Percentiles rank a stretch among this genome's conserved stretches.
These are phyloP conservation scores for Notholithocarpus densiflorus DNA, from an alignment of 306 rosid genomes.

Conservation along the genomic window DNA sequence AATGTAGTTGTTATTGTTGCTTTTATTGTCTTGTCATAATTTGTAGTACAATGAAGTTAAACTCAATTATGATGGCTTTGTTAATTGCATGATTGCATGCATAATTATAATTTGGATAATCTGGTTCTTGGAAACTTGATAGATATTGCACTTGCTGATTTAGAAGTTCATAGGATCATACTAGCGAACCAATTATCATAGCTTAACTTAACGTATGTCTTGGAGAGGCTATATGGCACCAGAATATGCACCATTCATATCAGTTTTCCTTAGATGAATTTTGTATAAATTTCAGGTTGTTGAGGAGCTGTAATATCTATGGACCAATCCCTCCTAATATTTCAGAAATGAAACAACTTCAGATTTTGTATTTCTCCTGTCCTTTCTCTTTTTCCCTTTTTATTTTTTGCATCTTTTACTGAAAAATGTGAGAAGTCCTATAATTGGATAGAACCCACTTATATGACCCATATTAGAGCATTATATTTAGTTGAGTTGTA, in stretches of 20 bases:
- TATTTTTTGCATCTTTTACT: too few species aligned
- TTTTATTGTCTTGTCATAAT: too few species aligned
- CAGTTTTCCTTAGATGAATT: not conserved
- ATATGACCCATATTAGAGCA: too few species aligned
- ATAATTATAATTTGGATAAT: too few species aligned
- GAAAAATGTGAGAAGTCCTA: too few species aligned
- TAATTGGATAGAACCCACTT: too few species aligned
- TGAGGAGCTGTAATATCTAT: conserved; percentile 25
- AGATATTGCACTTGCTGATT: not conserved
- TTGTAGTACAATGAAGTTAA: too few species aligned
- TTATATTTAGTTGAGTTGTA: too few species aligned
- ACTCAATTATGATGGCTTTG: too few species aligned
- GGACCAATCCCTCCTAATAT: conserved; percentile 4
- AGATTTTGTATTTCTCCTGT: not conserved
- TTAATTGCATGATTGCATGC: too few species aligned
- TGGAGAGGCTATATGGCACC: conserved; percentile 77
- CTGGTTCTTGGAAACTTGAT: not conserved
- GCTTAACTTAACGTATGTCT: not conserved
- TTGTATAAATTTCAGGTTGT: conserved; percentile 7
- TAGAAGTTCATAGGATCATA: not conserved
- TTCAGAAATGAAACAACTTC: conserved; percentile 4
- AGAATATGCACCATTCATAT: conserved; percentile 41
- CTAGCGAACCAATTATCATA: not conserved
- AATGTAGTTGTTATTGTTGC: too few species aligned
- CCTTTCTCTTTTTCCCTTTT: not conserved